phyloP scores from a whole-genome alignment of 805 yeast genomes.

The Candida silvicultrix region DNA sequence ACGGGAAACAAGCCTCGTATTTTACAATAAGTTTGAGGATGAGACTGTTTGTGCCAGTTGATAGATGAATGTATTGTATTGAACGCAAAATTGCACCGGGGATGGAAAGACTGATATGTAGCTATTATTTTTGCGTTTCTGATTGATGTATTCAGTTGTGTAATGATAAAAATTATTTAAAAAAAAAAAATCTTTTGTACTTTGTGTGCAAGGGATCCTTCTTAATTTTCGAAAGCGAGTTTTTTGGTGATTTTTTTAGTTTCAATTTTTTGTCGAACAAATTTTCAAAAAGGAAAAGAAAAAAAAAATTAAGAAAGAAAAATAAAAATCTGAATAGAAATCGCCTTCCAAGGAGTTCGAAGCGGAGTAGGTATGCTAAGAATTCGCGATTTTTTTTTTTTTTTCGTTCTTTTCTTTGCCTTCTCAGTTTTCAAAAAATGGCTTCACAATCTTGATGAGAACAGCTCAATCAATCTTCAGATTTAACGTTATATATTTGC shows the following conservation, averaged over 20 bases:
- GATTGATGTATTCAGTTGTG: no score
- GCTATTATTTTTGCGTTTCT: not conserved
- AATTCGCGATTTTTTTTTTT: not conserved
- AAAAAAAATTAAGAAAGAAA: no score
- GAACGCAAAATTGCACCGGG: not conserved
- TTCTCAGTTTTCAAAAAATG: not conserved
- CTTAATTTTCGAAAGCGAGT: not conserved
- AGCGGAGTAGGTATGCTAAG: no score
- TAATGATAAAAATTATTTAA: no score
- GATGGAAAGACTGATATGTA: not conserved
- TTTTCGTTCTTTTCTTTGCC: no score
- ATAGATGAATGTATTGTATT: not conserved
- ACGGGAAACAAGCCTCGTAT: not conserved
- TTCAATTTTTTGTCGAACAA: not conserved
- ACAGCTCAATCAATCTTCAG: not conserved
- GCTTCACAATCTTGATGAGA: not conserved
- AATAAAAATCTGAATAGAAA: no score
- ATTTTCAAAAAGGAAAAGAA: not conserved
- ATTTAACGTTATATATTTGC: no score
- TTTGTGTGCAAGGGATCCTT: not conserved
- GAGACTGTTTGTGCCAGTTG: not conserved
- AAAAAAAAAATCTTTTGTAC: not conserved
- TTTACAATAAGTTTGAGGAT: not conserved
- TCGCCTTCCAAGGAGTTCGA: not conserved
- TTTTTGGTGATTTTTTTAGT: not conserved